phyloP scores from a whole-genome alignment of 1,284 basidiomycete species.

The Sporisorium graminicola region DNA sequence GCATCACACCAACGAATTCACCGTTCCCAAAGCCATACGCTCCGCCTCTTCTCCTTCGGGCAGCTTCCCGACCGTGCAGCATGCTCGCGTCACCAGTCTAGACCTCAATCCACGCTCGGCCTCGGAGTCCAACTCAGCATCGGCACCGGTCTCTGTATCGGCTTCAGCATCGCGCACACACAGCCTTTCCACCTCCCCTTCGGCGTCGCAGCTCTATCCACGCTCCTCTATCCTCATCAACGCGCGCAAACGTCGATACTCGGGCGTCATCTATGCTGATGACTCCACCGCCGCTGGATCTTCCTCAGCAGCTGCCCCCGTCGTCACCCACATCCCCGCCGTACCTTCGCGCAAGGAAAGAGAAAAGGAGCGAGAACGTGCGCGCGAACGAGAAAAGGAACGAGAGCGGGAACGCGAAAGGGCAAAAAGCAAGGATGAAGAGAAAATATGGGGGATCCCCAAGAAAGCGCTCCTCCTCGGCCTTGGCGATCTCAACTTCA shows the following conservation, averaged over 20 bases:
- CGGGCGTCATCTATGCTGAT: conserved; percentile 38
- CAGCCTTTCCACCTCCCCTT: conserved; percentile 27
- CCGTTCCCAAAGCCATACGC: conserved; percentile 27
- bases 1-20: conserved; percentile 34
- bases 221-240: conserved; percentile 54
- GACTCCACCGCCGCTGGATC: conserved; percentile 5
- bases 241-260: conserved; percentile 42
- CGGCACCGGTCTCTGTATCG: background rate
- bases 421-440: conserved; percentile 48
- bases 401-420: conserved; percentile 42
- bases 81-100: conserved; percentile 34
- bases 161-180: conserved; percentile 12
- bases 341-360: conserved; percentile 47
- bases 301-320: conserved; percentile 29
- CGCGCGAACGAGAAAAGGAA: conserved; percentile 48
- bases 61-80: conserved; percentile 28
- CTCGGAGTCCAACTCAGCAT: conserved; percentile 3
- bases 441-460: conserved; percentile 64
- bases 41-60: conserved; percentile 32
- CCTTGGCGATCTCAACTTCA: conserved; percentile 62
- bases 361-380: conserved; percentile 51
- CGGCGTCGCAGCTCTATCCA: conserved; percentile 25
- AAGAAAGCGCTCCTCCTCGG: conserved; percentile 63
- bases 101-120: conserved; percentile 22
- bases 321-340: conserved; percentile 53